These are phyloP conservation scores for Silene conica DNA, from an alignment of 148 eudicot genomes.

Conservation along the genomic window DNA sequence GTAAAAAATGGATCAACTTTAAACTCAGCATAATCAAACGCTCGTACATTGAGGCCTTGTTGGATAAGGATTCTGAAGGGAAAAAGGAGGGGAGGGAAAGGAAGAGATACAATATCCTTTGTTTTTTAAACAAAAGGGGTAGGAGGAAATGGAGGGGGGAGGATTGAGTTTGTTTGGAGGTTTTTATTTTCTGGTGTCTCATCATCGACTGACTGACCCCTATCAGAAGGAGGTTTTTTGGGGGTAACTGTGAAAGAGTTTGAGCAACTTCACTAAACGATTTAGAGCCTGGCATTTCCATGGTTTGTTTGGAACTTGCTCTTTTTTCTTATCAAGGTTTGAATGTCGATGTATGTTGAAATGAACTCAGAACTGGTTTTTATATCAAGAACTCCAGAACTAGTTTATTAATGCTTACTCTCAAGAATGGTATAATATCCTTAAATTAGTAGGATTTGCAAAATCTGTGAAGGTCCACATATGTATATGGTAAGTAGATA, in stretches of 20 bases:
- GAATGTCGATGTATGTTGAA: slow-evolving; percentile 4
- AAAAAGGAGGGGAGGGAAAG: too few species aligned
- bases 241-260: slow-evolving; percentile 1
- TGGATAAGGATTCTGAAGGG: too few species aligned
- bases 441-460: too few species aligned
- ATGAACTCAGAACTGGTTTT: background rate
- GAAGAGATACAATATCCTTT: too few species aligned
- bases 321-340: background rate
- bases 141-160: too few species aligned
- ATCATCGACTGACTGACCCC: slow-evolving; percentile 14
- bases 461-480: too few species aligned
- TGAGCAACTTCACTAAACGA: slow-evolving; percentile 4
- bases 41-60: too few species aligned
- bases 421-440: too few species aligned
- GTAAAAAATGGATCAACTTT: too few species aligned
- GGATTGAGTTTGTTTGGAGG: background rate
- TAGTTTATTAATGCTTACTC: slow-evolving; percentile 11
- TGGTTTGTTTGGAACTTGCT: background rate
- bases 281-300: slow-evolving; percentile 5
- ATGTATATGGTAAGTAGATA: too few species aligned
- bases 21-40: too few species aligned
- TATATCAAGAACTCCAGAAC: slow-evolving; percentile 3
- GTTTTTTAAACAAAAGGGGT: too few species aligned
- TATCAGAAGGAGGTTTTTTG: slow-evolving; percentile 4
- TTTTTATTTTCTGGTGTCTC: slow-evolving; percentile 1